Evolutionary conservation across 2,329 filamentous ascomycete species (phyloP), one percentile per base, ranked within the genome.

Genomic region (Myriosclerotinia duriaeana): DNA sequence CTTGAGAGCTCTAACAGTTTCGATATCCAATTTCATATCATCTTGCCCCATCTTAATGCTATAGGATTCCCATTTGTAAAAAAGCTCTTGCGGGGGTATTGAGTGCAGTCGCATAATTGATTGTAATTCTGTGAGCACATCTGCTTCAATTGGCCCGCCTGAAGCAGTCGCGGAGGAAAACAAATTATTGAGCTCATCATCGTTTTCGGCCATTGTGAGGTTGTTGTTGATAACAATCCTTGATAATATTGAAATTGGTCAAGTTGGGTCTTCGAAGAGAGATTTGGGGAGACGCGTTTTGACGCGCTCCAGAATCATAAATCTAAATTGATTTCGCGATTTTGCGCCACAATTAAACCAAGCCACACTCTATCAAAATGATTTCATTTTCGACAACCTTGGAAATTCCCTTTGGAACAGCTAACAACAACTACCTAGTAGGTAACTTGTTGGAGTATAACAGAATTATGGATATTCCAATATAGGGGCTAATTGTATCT

Each of bases 41-140:
- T 96, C 92, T 58, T 87, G 81, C 34, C 93, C 92, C 88, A 98
- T 93, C 79, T 94, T 96, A 77, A 99, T 89, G 78, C 91, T 93
- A 82, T 97, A 98, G 0, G 93, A 94, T 78, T 99, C 95, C 95
- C 95, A 99, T 83, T 98, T 98, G 86, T 92, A 97, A 79, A 92
- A 97, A 36, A 98, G 83, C 76, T 98, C 95, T 77, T 98, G 89
- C 44, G 88, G 84, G 20, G 88, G 86, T 68, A 98, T 85, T 58
- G 87, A 87, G 79, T 97, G 92, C 68, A 98, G 83, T 65, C 89
- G 88, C 80, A 95, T 85, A 76, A 97, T 96, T 67, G 92, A 96
- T 76, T 90, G 85, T 71, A 99, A 82, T 79, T 97, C 93, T 64
- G 84, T 81, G 70, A 92, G 81, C 66, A 98, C 85, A 77, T 98